Conservation (phyloP, 1,284 basidiomycete genomes). For the Psilocybe mexicana region DNA sequence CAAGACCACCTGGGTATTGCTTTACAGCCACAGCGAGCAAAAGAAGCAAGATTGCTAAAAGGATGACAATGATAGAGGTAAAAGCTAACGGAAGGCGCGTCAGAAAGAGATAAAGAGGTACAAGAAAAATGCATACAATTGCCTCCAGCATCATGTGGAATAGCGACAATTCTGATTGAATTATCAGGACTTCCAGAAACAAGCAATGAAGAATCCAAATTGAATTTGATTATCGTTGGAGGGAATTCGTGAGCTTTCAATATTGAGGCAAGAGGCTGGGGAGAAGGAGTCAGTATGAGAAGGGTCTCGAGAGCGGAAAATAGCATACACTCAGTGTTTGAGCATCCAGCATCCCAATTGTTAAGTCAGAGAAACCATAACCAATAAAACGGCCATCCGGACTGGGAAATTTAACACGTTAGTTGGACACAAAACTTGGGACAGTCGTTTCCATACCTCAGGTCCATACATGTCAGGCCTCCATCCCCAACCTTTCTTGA, state of each 20-base stretch:
- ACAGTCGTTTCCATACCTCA: slow-evolving; percentile 58
- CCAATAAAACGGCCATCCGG: slow-evolving; percentile 81
- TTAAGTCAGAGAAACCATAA: slow-evolving; percentile 87
- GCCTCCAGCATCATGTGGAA: slow-evolving; percentile 59
- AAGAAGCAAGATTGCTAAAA: slow-evolving; percentile 34
- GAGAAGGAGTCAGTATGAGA: neutral
- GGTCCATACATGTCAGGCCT: slow-evolving; percentile 83
- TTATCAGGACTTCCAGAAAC: slow-evolving; percentile 93
- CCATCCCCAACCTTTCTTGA: slow-evolving; percentile 71
- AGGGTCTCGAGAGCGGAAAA: neutral
- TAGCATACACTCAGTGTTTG: slow-evolving; percentile 72
- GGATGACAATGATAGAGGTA: slow-evolving; percentile 37
- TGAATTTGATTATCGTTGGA: slow-evolving; percentile 88
- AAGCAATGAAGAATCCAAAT: slow-evolving; percentile 79
- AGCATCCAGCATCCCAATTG: slow-evolving; percentile 84
- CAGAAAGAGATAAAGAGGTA: neutral
- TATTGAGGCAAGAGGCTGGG: slow-evolving; percentile 83
- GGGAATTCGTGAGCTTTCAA: slow-evolving; percentile 96
- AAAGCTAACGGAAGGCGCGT: slow-evolving; percentile 37
- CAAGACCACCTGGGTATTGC: slow-evolving; percentile 16
- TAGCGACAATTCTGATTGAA: slow-evolving; percentile 77
- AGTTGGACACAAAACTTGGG: slow-evolving; percentile 3
- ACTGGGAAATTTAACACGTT: slow-evolving; percentile 42
- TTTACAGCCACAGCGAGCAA: slow-evolving; percentile 26
- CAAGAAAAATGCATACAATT: slow-evolving; percentile 45